Base-by-base conservation (phyloP, 1,139 yeast genomes). In the Hyphopichia fennica region DNA sequence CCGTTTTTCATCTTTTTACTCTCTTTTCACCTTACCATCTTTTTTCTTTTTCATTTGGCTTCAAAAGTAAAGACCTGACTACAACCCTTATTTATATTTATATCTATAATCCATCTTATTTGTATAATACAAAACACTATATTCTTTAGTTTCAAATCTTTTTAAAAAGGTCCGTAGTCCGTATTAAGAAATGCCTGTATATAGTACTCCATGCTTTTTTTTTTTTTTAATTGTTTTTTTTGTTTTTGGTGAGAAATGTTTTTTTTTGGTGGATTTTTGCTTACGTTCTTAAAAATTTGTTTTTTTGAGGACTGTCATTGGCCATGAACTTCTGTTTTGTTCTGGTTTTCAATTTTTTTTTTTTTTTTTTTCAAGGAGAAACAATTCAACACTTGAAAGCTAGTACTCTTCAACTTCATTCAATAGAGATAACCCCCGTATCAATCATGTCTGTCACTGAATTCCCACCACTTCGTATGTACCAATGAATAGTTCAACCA, bases 381-480 rank as follows among this genome's bases (percentile, higher is more conserved):
- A n/a, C n/a, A n/a, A n/a, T n/a, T n/a, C n/a, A n/a, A n/a, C n/a
- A n/a, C n/a, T n/a, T n/a, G n/a, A n/a, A n/a, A n/a, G n/a, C n/a
- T 28, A 10, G 30, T 28, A 9, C n/a, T 13, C 30, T 8, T 13
- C 6, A 7, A 22, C 7, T 7, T 7, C 7, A 7, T 22, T 22
- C 7, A 22, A 7, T 22, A 22, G 7, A 22, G 10, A 22, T 22
- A 22, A 22, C 7, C 10, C 10, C 9, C 7, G 15, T 17, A 33
- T 13, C 3, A 6, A 35, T 19, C 41, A 69, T 72, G 78, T 57
- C 76, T 39, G 75, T 73, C 44, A 72, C 77, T 27, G 74, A 73
- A 50, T 73, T 72, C 56, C 79, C 79, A 52, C 78, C 78, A 49
- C 77, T 73, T 62, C 77, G 78, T 72, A 72, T 52, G 78, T 72